Evolutionary conservation across 2,329 filamentous ascomycete species (phyloP), one percentile per base, ranked within the genome.

Genomic region (Xylaria sp.): DNA sequence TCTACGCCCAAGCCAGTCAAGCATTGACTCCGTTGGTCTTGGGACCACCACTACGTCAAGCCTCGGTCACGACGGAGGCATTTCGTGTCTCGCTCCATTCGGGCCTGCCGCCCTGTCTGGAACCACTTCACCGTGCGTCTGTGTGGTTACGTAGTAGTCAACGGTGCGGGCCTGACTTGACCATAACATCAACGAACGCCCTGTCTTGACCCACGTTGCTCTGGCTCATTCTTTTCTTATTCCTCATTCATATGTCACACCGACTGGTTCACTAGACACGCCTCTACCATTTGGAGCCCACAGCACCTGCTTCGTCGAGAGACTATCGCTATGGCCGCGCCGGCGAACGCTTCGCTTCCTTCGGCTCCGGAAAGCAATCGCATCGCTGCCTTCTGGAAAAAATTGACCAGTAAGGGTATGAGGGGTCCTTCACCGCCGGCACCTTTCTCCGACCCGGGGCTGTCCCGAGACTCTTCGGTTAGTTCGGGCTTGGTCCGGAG

Each of bases 401-500:
- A 69, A 63, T 23, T 78, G 52, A 70, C 73, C 48, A 73, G 76
- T 37, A 79, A 76, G 71, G 72, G 71, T 28, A 71, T 70, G 48
- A 70, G 60, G 54, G 63, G 72, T 34, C 32, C 65, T 20, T 71
- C 76, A 20, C 71, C 75, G 39, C 63, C 74, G 39, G 58, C 73
- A 23, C 65, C 72, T 61, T 63, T 65, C 37, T 73, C 76, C 44
- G 76, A 76, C 51, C 69, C 74, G n/a, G 74, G 69, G 25, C 51
- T 73, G 41, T 74, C 74, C 48, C 68, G 74, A 57, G 72, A 74
- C 37, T 70, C 74, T 20, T 75, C 74, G 18, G 67, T 72, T 13
- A 69, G 62, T 48, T 76, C 78, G 25, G 81, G 80, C 52, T 68
- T 83, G 56, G 80, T 82, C 25, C 82, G 82, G 63, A 84, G 84